Base-by-base conservation (phyloP, 805 yeast genomes). In the Candida peoriensis region DNA sequence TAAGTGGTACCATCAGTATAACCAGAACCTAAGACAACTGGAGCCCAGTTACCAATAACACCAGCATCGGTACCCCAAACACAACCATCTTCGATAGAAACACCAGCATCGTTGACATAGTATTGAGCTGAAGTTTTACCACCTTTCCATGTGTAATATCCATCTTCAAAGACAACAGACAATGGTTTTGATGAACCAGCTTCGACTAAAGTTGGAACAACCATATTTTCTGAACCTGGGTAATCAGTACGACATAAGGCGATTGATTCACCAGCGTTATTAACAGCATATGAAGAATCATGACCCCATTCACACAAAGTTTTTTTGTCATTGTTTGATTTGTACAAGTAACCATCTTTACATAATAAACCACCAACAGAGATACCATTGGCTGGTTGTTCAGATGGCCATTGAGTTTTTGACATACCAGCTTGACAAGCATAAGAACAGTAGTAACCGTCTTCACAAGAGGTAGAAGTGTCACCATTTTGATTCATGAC, bases 171-270 rank as follows among this genome's bases (percentile, higher is more conserved):
- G 44, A 89, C 96, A 48, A 82, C 94, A 35, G 96, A 72, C 49
- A 88, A 67, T 38, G 82, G 81, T 54, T 71, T 61, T 24, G 72
- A 49, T 24, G 67, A 52, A 52, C 95, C 96, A 40, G 81, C 83
- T 22, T 59, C 61, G 34, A 89, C 82, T 44, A 76, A 68, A 41
- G 97, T 89, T 61, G 98, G 97, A 43, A 90, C 74, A 48, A 81
- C 94, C 97, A 90, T 93, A 76, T 88, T 88, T 72, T 90, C 98
- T 46, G 96, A 81, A 69, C 98, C 98, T 57, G 98, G 98, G 77
- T 90, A 90, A 63, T 90, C 98, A 43, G 98, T 90, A 72, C 97
- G 84, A 75, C 98, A 93, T 55, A 93, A 66, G 41, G 97, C 90
- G 52, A 90, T 88, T 34, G 72, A 71, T 41, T 81, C 58, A 47